Evolutionary conservation across 371 early-diverging fungal genomes (phyloP).

Genomic region (Mortierella sp.): DNA sequence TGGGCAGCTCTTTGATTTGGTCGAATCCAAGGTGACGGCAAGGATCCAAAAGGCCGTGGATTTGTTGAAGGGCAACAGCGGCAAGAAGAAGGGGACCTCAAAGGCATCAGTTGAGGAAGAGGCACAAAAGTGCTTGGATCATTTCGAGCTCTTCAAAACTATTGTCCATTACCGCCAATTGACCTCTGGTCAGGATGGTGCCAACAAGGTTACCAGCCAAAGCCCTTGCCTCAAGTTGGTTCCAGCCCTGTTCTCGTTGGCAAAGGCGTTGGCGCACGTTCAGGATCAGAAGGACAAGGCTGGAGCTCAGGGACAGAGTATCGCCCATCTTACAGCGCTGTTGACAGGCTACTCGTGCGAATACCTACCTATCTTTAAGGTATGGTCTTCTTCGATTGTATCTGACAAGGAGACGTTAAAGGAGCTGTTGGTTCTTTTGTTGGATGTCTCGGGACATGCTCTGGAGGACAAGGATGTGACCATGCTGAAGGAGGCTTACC

Average conservation of each 20-base stretch:
- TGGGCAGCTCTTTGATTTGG: conserved; percentile 13
- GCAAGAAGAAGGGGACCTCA: neutral
- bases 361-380: conserved; percentile 23
- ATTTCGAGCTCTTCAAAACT: conserved; percentile 42
- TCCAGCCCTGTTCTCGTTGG: conserved; percentile 33
- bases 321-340: conserved; percentile 25
- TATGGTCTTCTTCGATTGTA: conserved; percentile 4
- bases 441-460: conserved; percentile 25
- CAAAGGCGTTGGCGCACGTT: conserved; percentile 14
- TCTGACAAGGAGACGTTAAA: conserved; percentile 8
- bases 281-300: neutral
- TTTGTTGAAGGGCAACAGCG: neutral
- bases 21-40: conserved; percentile 14
- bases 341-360: conserved; percentile 52
- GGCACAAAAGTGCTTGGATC: conserved; percentile 35
- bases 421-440: conserved; percentile 23
- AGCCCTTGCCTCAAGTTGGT: conserved; percentile 13
- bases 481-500: conserved; percentile 33
- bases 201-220: neutral
- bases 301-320: neutral
- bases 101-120: conserved; percentile 4
- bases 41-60: conserved; percentile 24
- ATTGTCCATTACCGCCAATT: conserved; percentile 25
- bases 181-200: neutral
- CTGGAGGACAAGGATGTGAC: conserved; percentile 20